phyloP scores from a whole-genome alignment of 306 rosid genomes.

The Nissolia schottii region DNA sequence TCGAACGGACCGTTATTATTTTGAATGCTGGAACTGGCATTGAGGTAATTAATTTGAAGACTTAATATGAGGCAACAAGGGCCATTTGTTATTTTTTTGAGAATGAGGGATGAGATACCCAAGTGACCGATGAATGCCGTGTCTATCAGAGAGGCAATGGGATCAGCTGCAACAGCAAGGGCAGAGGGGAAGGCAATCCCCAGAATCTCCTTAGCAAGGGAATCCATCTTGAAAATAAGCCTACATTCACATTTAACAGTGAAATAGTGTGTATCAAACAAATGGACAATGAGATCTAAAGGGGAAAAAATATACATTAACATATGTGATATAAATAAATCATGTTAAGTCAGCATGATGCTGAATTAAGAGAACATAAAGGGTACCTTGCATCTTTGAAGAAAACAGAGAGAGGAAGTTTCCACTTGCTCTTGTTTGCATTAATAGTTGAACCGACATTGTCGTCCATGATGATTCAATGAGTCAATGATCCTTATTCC shows the following conservation, averaged over 20 bases:
- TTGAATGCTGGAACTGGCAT: too few species aligned
- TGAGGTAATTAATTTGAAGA: too few species aligned
- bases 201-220: constrained; percentile 61
- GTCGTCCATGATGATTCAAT: constrained; percentile 44
- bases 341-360: not conserved
- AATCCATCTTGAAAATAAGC: constrained; percentile 62
- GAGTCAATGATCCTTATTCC: too few species aligned
- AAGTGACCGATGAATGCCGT: constrained; percentile 89
- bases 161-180: constrained; percentile 92
- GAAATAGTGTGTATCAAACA: too few species aligned
- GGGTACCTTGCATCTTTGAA: constrained; percentile 67
- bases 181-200: constrained; percentile 87
- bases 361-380: not conserved
- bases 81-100: not conserved
- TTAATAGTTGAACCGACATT: constrained; percentile 14
- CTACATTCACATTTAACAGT: constrained; percentile 39
- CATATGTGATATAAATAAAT: not conserved
- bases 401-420: constrained; percentile 64
- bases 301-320: not conserved
- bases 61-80: not conserved
- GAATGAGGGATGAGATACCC: constrained; percentile 47
- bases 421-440: constrained; percentile 32
- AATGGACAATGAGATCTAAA: too few species aligned
- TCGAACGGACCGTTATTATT: too few species aligned
- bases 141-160: constrained; percentile 92